Base-by-base conservation (phyloP, 257 asterid genomes). In the Gentiana straminea region DNA sequence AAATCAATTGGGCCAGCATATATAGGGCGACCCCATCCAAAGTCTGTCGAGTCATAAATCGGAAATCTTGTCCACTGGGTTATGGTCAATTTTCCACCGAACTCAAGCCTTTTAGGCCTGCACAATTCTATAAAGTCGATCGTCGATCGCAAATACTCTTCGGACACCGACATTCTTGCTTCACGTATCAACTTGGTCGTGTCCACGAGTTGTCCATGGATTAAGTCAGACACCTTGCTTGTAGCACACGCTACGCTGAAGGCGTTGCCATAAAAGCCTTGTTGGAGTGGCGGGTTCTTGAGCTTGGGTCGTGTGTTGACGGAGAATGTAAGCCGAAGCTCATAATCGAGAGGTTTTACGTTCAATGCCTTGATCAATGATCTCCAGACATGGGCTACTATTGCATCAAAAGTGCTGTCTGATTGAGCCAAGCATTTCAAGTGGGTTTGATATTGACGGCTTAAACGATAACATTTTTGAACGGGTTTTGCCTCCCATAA, bases 21-120 rank as follows among this genome's bases (percentile, higher is more conserved):
- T 1, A 71, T 38, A 10, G 94, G 95, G 61, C 74, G 74, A 24
- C 98, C 98, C 96, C 96, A 90, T 2, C 98, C 96, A 33, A 86
- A 90, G 68, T 90, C 94, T 6, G 91, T 83, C 1, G 81, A 66
- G 43, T 86, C 95, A 11, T 86, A 84, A 2, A 86, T 82, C 0
- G 81, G 78, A 66, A 90, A 82, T 62, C 94, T 79, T 3, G 98
- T 90, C 96, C 98, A 90, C 45, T 90, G 98, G n/a, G 94, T 86
- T 63, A 86, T 79, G 0, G 84, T 74, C 66, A 84, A 64, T 33
- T 90, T 90, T 8, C 95, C 98, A 7, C 81, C 96, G 61, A 86
- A 90, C 41, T 86, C 98, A n/a, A 86, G 75, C 72, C 71, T 90
- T 75, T 59, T 73, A 9, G 96, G 96, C 83, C 98, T 74, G 34